Evolutionary conservation across 768 basidiomycete genomes (phyloP).

Genomic region (Agaricus sinodeliciosus): DNA sequence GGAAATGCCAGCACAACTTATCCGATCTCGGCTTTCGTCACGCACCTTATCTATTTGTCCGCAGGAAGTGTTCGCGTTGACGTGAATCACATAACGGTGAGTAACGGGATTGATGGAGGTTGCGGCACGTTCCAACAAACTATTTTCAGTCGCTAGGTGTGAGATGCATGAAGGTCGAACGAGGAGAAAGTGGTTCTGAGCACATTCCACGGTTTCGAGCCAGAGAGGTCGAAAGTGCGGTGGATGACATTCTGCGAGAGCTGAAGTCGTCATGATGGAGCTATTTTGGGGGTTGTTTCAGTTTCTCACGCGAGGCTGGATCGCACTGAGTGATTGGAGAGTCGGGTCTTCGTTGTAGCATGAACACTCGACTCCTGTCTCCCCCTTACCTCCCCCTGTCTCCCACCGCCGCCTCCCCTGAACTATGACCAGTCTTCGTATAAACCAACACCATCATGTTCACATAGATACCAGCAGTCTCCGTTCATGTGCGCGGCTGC

Average conservation of each 20-base stretch:
- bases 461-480: neutral
- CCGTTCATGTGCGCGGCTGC: conserved; percentile 1
- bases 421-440: neutral
- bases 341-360: no score
- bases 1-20: conserved; percentile 58
- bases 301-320: no score
- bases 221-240: conserved; percentile 33
- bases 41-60: conserved; percentile 75
- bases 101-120: conserved; percentile 17
- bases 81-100: conserved; percentile 50
- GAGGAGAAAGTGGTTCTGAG: conserved; percentile 9
- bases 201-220: conserved; percentile 35
- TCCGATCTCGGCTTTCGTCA: conserved; percentile 76
- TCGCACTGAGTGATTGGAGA: no score
- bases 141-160: conserved; percentile 49
- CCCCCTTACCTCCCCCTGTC: no score
- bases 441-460: no score
- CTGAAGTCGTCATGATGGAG: no score
- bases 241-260: conserved; percentile 25
- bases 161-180: conserved; percentile 44
- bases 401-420: no score
- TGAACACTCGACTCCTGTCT: no score
- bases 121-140: conserved; percentile 6
- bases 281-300: no score
- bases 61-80: conserved; percentile 61